phyloP scores from a whole-genome alignment of 2,329 filamentous ascomycete genomes.

The Neocucurbitaria cava region DNA sequence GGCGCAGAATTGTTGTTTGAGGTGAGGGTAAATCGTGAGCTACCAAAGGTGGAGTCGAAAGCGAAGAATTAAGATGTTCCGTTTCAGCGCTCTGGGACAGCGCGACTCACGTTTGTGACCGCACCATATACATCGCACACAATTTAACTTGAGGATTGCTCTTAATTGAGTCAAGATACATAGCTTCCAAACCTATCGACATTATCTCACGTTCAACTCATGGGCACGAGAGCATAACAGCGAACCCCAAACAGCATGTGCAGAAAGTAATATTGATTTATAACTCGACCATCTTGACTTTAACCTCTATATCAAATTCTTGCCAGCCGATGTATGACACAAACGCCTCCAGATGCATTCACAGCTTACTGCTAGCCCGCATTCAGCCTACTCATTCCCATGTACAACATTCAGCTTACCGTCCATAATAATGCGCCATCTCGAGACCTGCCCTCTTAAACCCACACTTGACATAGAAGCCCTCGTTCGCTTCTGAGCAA shows the following conservation, averaged over 20 bases:
- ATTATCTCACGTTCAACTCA: too few species aligned
- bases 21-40: background rate
- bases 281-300: background rate
- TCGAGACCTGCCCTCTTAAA: slow-evolving; percentile 91
- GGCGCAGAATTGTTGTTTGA: background rate
- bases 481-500: slow-evolving; percentile 94
- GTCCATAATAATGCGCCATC: slow-evolving; percentile 90
- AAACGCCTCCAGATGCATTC: slow-evolving; percentile 11
- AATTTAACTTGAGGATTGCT: background rate
- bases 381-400: background rate
- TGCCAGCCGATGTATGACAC: background rate
- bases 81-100: too few species aligned
- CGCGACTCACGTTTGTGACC: background rate
- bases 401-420: slow-evolving; percentile 15
- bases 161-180: too few species aligned
- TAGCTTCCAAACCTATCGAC: too few species aligned
- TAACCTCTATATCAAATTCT: background rate
- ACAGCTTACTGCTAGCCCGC: background rate
- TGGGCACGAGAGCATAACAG: background rate
- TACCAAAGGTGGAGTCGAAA: background rate
- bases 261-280: background rate
- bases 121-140: background rate
- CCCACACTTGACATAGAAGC: slow-evolving; percentile 98
- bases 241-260: background rate
- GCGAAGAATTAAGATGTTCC: background rate